Evolutionary conservation across 805 yeast genomes (phyloP), one percentile per base, ranked within the genome.

Genomic region (Wickerhamiella cacticola): DNA sequence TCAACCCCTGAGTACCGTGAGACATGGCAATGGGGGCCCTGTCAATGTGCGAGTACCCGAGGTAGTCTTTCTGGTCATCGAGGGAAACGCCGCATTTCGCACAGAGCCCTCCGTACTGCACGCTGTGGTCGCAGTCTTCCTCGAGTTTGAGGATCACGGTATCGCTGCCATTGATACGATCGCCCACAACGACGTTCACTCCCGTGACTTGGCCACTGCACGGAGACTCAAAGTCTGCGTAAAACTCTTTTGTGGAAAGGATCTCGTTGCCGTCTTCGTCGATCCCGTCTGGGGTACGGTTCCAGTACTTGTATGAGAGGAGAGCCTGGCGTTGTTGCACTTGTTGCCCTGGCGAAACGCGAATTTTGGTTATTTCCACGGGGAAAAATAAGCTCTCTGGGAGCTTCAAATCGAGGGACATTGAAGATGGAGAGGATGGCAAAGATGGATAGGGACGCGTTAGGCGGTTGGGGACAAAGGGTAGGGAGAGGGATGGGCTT

Each of bases 81-180:
- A 92, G 73, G 6, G 83, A 75, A 50, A 76, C 77, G 5, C 97
- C 97, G 63, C 98, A 89, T 18, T 85, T 64, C 0, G 96, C 96
- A 67, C 98, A 89, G 38, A 89, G 70, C 0, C 97, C 97, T 12
- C 94, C 95, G 59, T 81, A 92, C 56, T 92, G 96, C 23, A 92
- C 87, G 1, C 89, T 76, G 64, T 92, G 98, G 10, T 85, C 72
- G 59, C 98, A 92, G 0, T 94, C 86, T 60, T 94, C 96, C 38
- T 68, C 64, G 13, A 89, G 70, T 35, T 69, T 66, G 24, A 79
- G 71, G 12, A 89, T 66, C 2, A 67, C 67, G 48, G 74, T 75
- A 29, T 70, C 68, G 10, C 65, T 50, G 25, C 64, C 60, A 10
- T 62, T 61, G 15, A 89, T 68, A 53, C 75, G 78, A 55, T 83